A percentile compares a stretch with the other conserved stretches of the same genome.
Conservation (phyloP, 2,329 filamentous ascomycete genomes). For the Aspergillus novoparasiticus region DNA sequence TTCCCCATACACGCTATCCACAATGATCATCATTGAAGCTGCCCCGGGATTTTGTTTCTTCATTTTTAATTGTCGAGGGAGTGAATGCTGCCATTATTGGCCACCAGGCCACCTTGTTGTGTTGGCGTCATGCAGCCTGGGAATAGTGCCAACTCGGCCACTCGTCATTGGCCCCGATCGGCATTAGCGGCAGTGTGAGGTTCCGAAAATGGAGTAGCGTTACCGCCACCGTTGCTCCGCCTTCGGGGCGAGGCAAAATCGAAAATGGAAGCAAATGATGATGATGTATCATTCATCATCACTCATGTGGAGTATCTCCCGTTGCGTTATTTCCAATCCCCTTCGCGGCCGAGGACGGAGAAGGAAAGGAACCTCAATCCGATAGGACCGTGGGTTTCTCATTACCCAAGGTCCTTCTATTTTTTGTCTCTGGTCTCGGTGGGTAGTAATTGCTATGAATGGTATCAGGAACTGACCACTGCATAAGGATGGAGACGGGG, state of each 20-base stretch:
- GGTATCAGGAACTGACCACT: slow-evolving; percentile 5
- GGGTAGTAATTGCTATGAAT: background rate
- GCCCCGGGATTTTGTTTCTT: slow-evolving; percentile 11
- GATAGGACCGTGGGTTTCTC: background rate
- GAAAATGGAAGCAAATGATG: slow-evolving; percentile 12
- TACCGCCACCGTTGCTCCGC: slow-evolving; percentile 31
- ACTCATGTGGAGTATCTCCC: slow-evolving; percentile 6
- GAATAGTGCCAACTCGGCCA: slow-evolving; percentile 29
- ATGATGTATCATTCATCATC: slow-evolving; percentile 7
- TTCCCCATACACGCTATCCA: slow-evolving; percentile 5
- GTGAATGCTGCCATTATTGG: slow-evolving; percentile 20
- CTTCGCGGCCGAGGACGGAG: background rate
- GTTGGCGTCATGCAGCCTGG: slow-evolving; percentile 37
- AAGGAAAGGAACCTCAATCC: background rate
- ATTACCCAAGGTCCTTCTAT: background rate
- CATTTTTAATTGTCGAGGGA: slow-evolving; percentile 8
- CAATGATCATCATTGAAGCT: slow-evolving; percentile 10
- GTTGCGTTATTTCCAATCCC: slow-evolving; percentile 1
- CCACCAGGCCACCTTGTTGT: slow-evolving; percentile 29
- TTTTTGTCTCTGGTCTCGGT: background rate
- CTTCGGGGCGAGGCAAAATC: slow-evolving; percentile 17
- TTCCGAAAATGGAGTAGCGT: slow-evolving; percentile 29
- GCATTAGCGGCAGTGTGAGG: slow-evolving; percentile 29
- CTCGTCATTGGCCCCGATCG: slow-evolving; percentile 25
- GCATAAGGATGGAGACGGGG: background rate